phyloP scores from a whole-genome alignment of 176 grass and related monocot genomes.

The Avena eriantha region DNA sequence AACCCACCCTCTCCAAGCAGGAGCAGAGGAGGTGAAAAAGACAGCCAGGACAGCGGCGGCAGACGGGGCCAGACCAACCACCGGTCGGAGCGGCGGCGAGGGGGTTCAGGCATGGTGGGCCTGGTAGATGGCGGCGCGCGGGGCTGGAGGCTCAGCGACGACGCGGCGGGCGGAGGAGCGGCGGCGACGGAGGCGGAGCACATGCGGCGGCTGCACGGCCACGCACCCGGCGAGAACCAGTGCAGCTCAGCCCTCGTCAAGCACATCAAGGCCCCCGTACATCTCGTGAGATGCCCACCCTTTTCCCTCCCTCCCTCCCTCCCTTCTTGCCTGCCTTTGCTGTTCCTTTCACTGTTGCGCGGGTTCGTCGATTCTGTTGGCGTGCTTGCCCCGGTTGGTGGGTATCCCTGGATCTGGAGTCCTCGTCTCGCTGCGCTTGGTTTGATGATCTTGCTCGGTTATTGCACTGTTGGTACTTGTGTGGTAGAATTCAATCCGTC shows the following conservation, averaged over 20 bases:
- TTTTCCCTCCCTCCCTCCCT: background rate
- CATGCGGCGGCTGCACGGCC: slow-evolving; percentile 71
- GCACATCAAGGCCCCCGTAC: slow-evolving; percentile 82
- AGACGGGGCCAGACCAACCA: background rate
- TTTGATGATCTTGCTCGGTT: background rate
- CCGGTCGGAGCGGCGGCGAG: background rate
- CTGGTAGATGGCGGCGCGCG: slow-evolving; percentile 27
- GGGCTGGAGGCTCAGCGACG: slow-evolving; percentile 54
- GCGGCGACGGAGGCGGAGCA: slow-evolving; percentile 51
- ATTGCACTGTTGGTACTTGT: background rate
- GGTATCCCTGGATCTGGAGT: slow-evolving; percentile 42
- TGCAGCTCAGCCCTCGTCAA: slow-evolving; percentile 76
- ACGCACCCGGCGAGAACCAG: slow-evolving; percentile 71
- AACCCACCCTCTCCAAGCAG: background rate
- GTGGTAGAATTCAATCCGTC: background rate
- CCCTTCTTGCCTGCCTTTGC: background rate
- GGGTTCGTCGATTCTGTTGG: background rate
- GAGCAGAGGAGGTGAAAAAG: background rate
- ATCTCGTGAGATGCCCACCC: slow-evolving; percentile 56
- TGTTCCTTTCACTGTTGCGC: background rate
- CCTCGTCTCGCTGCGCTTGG: background rate
- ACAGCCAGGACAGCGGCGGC: slow-evolving; percentile 4
- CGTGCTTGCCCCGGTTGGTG: background rate
- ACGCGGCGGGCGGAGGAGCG: slow-evolving; percentile 6
- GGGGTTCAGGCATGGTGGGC: slow-evolving; percentile 50